These are phyloP conservation scores for Dioszegia crocea DNA, from an alignment of 768 basidiomycete genomes.

Conservation along the genomic window DNA sequence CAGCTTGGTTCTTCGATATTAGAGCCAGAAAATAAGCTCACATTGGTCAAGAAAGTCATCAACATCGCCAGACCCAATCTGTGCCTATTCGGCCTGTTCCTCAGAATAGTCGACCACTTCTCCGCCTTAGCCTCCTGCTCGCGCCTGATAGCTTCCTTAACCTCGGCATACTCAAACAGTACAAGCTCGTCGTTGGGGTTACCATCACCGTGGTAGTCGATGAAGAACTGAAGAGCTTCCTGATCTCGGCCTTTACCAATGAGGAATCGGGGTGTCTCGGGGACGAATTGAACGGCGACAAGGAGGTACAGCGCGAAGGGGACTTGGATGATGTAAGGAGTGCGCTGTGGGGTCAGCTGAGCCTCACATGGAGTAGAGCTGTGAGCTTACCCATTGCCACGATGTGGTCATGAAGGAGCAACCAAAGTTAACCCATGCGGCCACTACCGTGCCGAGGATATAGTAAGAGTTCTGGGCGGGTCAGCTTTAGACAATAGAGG, in stretches of 20 bases:
- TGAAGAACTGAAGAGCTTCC: constrained; percentile 47
- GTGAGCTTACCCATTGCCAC: constrained; percentile 42
- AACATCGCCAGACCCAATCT: constrained; percentile 45
- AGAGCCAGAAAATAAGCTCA: neutral
- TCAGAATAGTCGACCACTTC: constrained; percentile 47
- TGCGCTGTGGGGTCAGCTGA: constrained; percentile 23
- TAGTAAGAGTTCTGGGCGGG: constrained; percentile 47
- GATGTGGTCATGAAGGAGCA: constrained; percentile 37
- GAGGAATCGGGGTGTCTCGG: constrained; percentile 51
- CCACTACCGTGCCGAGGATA: constrained; percentile 48
- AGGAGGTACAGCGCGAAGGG: constrained; percentile 47
- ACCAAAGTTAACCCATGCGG: constrained; percentile 49
- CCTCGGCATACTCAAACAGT: constrained; percentile 51
- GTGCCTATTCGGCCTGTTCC: constrained; percentile 39
- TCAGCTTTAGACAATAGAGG: neutral
- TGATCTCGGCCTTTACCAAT: constrained; percentile 44
- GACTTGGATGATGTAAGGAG: constrained; percentile 50
- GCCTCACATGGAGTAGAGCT: neutral
- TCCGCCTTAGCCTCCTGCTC: constrained; percentile 47
- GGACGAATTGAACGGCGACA: constrained; percentile 50
- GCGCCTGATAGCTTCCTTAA: constrained; percentile 46
- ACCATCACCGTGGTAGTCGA: constrained; percentile 50
- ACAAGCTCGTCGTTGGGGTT: constrained; percentile 47
- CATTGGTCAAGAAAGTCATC: constrained; percentile 46
- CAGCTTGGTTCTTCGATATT: no score